These are phyloP conservation scores for Hyaloscypha finlandica DNA, from an alignment of 495 filamentous ascomycete genomes.

Conservation along the genomic window DNA sequence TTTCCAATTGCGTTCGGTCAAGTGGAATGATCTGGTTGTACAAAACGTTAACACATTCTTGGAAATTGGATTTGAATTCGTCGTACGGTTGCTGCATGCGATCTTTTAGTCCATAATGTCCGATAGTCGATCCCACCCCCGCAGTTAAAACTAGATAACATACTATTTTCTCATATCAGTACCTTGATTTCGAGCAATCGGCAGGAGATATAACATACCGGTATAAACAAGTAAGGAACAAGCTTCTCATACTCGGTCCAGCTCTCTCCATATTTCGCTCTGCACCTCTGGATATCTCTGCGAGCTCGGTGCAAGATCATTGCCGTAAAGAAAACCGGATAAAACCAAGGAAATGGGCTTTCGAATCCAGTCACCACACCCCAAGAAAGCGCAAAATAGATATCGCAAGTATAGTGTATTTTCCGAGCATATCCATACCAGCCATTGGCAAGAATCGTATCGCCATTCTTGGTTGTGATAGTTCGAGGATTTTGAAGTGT, in stretches of 20 bases:
- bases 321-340: slow-evolving; percentile 82
- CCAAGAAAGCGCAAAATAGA: slow-evolving; percentile 70
- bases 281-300: slow-evolving; percentile 83
- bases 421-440: slow-evolving; percentile 96
- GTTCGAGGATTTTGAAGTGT: slow-evolving; percentile 81
- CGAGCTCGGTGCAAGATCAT: slow-evolving; percentile 94
- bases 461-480: slow-evolving; percentile 75
- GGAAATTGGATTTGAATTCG: no score
- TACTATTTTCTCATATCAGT: neutral
- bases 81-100: no score
- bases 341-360: slow-evolving; percentile 96
- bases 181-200: neutral
- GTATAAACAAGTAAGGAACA: slow-evolving; percentile 95
- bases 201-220: slow-evolving; percentile 61
- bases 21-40: no score
- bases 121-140: no score
- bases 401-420: slow-evolving; percentile 92
- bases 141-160: neutral
- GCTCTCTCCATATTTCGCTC: slow-evolving; percentile 85
- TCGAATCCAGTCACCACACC: slow-evolving; percentile 60
- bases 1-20: no score
- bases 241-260: slow-evolving; percentile 87
- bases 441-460: slow-evolving; percentile 82
- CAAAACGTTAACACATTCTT: no score
- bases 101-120: no score